These are phyloP conservation scores for Umbelopsis vinacea DNA, from an alignment of 192 early-diverging fungal genomes.

Conservation along the genomic window DNA sequence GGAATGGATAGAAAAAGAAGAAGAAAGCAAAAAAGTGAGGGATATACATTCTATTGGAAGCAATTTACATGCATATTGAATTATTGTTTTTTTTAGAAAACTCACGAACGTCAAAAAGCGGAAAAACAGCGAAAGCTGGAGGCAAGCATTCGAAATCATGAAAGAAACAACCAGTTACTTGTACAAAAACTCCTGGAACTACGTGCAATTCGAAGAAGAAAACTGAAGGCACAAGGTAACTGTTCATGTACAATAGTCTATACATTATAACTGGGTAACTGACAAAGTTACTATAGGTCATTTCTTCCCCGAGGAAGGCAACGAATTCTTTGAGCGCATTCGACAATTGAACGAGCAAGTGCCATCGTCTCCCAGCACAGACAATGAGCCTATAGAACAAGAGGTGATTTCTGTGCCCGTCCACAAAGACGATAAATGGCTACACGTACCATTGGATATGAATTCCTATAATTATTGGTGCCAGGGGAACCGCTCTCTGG, in stretches of 20 bases:
- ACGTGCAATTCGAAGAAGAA: not conserved
- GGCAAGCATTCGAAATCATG: not conserved
- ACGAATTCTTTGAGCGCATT: slow-evolving; percentile 2
- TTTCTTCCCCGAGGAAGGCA: slow-evolving; percentile 14
- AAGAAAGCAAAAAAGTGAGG: not conserved
- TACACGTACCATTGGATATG: not conserved
- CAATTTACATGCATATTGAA: not conserved
- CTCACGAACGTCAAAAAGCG: not conserved
- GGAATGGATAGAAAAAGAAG: slow-evolving; percentile 19
- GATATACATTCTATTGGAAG: not conserved
- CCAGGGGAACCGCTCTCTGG: not conserved
- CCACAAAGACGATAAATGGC: slow-evolving; percentile 10
- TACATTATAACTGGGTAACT: not conserved
- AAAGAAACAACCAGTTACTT: slow-evolving; percentile 13
- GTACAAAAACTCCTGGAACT: slow-evolving; percentile 14
- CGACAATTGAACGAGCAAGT: not conserved
- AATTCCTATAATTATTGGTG: slow-evolving; percentile 13
- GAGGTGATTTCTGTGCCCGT: not conserved
- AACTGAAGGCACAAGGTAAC: slow-evolving; percentile 8
- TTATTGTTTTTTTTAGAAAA: not conserved
- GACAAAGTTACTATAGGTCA: not conserved
- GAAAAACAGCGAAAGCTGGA: slow-evolving; percentile 2
- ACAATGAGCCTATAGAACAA: not conserved
- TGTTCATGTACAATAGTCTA: not conserved
- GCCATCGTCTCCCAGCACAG: not conserved